These are phyloP conservation scores for Fusarium sublunatum DNA, from an alignment of 2,329 filamentous ascomycete species.

Conservation along the genomic window DNA sequence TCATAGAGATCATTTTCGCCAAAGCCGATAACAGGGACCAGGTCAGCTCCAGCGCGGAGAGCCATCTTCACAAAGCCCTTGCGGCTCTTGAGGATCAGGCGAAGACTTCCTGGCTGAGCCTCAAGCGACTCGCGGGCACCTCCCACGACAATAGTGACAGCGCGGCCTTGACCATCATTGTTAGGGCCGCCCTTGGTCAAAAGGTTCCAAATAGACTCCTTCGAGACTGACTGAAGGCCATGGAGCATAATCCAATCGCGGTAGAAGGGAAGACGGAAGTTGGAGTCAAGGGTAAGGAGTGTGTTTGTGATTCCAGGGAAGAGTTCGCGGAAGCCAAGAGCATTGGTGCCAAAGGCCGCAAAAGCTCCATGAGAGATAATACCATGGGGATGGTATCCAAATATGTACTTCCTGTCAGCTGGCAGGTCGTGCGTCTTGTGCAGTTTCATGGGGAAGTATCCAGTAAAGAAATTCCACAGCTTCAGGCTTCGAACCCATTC, in stretches of 20 bases:
- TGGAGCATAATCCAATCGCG: conserved; percentile 92
- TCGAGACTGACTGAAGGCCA: conserved; percentile 88
- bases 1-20: conserved; percentile 98
- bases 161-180: conserved; percentile 88
- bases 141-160: conserved; percentile 94
- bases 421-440: conserved; percentile 86
- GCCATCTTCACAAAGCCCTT: conserved; percentile 97
- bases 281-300: conserved; percentile 91
- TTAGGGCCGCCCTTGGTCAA: conserved; percentile 83
- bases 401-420: conserved; percentile 90
- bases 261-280: conserved; percentile 94
- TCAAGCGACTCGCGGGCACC: conserved; percentile 93
- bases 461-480: conserved; percentile 89
- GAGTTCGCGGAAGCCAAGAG: conserved; percentile 83
- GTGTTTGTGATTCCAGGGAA: conserved; percentile 97
- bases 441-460: conserved; percentile 89
- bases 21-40: conserved; percentile 92
- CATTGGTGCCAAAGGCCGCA: conserved; percentile 89
- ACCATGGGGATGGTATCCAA: conserved; percentile 96
- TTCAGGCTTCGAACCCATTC: conserved; percentile 77
- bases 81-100: conserved; percentile 82
- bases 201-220: conserved; percentile 90
- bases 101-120: conserved; percentile 80
- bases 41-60: conserved; percentile 88
- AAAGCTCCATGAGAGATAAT: conserved; percentile 98